Percentiles rank a stretch among this genome's conserved stretches.
phyloP scores from a whole-genome alignment of 345 rosid genomes.

The Trapa bicornis region DNA sequence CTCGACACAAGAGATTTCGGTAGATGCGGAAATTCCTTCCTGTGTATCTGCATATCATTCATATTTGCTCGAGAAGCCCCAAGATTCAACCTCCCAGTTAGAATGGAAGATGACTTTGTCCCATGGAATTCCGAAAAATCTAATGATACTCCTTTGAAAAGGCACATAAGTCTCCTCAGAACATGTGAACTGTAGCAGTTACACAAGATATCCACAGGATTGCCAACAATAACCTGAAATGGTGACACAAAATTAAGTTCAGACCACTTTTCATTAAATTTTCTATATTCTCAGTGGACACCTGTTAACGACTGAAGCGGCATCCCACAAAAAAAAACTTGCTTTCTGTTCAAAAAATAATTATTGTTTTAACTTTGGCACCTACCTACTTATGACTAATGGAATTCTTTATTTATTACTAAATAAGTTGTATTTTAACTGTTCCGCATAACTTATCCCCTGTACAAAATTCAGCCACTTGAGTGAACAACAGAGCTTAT shows the following conservation, averaged over 20 bases:
- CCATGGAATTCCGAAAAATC: constrained; percentile 64
- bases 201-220: constrained; percentile 56
- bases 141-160: constrained; percentile 69
- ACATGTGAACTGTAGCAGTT: constrained; percentile 89
- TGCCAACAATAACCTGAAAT: constrained; percentile 47
- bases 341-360: neutral
- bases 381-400: neutral
- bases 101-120: constrained; percentile 42
- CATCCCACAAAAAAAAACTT: neutral
- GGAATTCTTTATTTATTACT: too few species aligned
- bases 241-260: neutral
- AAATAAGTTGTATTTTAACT: neutral
- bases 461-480: neutral
- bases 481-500: neutral
- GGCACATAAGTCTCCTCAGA: constrained; percentile 82
- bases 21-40: constrained; percentile 59
- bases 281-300: neutral
- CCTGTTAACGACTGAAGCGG: neutral
- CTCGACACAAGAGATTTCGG: constrained; percentile 47
- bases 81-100: constrained; percentile 66
- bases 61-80: constrained; percentile 25
- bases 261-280: neutral
- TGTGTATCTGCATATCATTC: constrained; percentile 19
- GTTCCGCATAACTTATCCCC: neutral
- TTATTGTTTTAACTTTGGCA: neutral